A percentile compares a stretch with the other conserved stretches of the same genome.
These are phyloP conservation scores for Mangifera indica DNA, from an alignment of 345 rosid genomes.

Conservation along the genomic window DNA sequence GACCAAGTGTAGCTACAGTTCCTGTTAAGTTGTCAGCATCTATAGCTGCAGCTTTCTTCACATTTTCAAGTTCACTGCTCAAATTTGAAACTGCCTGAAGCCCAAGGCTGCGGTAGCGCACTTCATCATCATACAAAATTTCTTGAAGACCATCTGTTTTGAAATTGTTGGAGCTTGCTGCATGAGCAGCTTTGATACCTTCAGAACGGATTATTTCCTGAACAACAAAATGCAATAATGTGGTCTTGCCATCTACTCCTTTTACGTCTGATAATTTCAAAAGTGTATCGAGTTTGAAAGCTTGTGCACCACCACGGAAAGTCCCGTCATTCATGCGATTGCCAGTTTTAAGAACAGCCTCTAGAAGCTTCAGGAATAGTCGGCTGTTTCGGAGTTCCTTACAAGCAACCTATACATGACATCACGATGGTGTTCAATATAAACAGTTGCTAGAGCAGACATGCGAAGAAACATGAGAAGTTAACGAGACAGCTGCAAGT, in stretches of 20 bases:
- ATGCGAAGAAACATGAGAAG: not conserved
- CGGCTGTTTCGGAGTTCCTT: conserved; percentile 80
- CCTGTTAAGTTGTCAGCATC: conserved; percentile 84
- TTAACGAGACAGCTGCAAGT: not conserved
- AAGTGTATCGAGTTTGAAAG: conserved; percentile 97
- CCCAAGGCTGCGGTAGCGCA: conserved; percentile 67
- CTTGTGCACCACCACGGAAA: conserved; percentile 94
- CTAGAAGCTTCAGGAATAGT: conserved; percentile 88
- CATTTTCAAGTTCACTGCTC: conserved; percentile 77
- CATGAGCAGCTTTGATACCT: conserved; percentile 85
- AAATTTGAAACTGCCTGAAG: conserved; percentile 78
- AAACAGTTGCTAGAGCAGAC: not conserved
- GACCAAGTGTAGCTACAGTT: conserved; percentile 65
- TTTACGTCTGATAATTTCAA: conserved; percentile 90
- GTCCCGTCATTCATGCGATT: conserved; percentile 99
- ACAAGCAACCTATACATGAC: conserved; percentile 70
- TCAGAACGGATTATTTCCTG: conserved; percentile 91
- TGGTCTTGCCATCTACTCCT: conserved; percentile 95
- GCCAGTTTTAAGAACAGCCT: conserved; percentile 99
- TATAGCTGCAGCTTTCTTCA: conserved; percentile 79
- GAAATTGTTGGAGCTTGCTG: conserved; percentile 58
- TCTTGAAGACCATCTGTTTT: conserved; percentile 80
- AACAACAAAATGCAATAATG: conserved; percentile 93
- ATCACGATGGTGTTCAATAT: not conserved
- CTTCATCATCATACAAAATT: conserved; percentile 54